Evolutionary conservation across 495 filamentous ascomycete genomes (phyloP).

Genomic region (Penicillium alfredii): DNA sequence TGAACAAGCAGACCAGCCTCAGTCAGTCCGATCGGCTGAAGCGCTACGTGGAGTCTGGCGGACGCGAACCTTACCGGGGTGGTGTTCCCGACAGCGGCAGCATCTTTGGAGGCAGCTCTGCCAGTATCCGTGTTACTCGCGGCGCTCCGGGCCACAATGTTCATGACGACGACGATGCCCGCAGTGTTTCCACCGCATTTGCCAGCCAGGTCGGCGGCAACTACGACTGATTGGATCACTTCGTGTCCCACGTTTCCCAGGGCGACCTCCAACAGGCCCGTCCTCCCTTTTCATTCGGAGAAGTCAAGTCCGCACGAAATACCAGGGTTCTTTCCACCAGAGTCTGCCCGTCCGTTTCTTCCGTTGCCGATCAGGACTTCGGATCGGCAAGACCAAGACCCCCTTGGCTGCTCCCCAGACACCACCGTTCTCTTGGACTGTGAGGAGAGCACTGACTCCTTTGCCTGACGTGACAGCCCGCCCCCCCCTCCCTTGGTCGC

Average conservation of each 20-base stretch:
- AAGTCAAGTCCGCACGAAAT: constrained; percentile 19
- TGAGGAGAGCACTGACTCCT: constrained; percentile 5
- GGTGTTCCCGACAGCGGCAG: constrained; percentile 54
- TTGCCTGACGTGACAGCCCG: constrained; percentile 2
- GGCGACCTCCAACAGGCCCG: constrained; percentile 17
- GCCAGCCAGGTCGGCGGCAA: constrained; percentile 88
- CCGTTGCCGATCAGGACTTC: constrained; percentile 15
- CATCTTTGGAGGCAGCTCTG: constrained; percentile 70
- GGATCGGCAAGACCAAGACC: constrained; percentile 11
- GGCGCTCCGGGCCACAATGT: constrained; percentile 41
- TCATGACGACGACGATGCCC: constrained; percentile 78
- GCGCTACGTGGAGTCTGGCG: constrained; percentile 80
- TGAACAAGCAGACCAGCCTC: constrained; percentile 69
- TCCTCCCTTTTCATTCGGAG: constrained; percentile 10
- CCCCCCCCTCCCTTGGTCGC: constrained; percentile 5
- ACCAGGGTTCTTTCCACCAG: constrained; percentile 19
- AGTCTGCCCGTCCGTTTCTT: constrained; percentile 22
- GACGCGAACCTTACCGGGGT: constrained; percentile 44
- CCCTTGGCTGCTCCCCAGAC: constrained; percentile 6
- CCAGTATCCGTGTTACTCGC: constrained; percentile 50
- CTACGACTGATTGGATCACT: constrained; percentile 68
- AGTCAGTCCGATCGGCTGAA: constrained; percentile 81
- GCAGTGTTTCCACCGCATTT: constrained; percentile 92
- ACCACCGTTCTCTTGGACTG: constrained; percentile 6
- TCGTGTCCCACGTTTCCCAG: constrained; percentile 6